These are phyloP conservation scores for Usnea hakonensis DNA, from an alignment of 495 filamentous ascomycete species.

Conservation along the genomic window DNA sequence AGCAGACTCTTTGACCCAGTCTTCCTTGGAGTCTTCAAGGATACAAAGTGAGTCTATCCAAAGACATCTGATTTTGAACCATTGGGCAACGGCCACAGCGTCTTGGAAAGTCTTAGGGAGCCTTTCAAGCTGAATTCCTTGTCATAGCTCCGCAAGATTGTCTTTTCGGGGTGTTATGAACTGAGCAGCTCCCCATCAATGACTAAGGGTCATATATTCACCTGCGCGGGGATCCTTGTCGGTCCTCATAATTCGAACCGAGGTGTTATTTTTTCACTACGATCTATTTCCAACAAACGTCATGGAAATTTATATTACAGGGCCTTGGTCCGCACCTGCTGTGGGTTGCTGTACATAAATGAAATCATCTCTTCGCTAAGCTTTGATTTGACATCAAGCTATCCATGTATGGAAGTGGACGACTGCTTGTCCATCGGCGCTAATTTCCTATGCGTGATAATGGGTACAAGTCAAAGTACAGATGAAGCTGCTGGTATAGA, in stretches of 20 bases:
- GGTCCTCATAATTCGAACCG: neutral
- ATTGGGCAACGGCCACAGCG: constrained; percentile 19
- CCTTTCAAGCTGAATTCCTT: constrained; percentile 13
- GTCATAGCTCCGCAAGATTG: constrained; percentile 12
- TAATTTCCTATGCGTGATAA: no score
- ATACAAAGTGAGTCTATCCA: constrained; percentile 33
- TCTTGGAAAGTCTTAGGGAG: constrained; percentile 30
- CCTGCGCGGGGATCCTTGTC: neutral
- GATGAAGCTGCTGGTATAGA: no score
- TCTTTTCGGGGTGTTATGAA: constrained; percentile 8
- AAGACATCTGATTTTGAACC: constrained; percentile 22
- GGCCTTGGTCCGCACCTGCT: no score
- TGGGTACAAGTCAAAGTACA: no score
- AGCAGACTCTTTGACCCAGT: constrained; percentile 26
- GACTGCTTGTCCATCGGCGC: no score
- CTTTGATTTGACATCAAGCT: no score
- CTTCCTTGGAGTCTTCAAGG: constrained; percentile 22
- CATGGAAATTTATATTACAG: no score
- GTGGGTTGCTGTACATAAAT: no score
- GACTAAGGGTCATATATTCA: constrained; percentile 32
- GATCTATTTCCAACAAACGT: no score
- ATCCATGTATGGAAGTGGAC: no score
- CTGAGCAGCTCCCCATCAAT: constrained; percentile 26
- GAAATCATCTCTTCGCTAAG: no score
- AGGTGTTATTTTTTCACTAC: no score